A percentile compares a stretch with the other conserved stretches of the same genome.
Conservation (phyloP, 495 filamentous ascomycete genomes). For the Lasiosphaeria hispida region DNA sequence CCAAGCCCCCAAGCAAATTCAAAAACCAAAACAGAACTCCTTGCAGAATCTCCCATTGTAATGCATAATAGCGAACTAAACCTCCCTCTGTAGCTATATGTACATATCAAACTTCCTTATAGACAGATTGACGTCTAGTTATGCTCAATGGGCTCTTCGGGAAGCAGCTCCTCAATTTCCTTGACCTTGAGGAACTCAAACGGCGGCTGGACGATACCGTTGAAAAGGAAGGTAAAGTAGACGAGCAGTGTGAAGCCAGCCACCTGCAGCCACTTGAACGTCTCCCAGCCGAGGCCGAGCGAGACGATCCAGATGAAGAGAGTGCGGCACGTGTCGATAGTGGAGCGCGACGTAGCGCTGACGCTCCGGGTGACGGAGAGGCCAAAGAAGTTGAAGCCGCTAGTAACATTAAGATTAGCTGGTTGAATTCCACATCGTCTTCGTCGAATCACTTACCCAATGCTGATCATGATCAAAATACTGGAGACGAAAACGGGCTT, state of each 20-base stretch:
- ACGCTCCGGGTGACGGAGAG: conserved; percentile 86
- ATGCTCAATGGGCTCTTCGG: conserved; percentile 85
- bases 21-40: no score
- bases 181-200: conserved; percentile 49
- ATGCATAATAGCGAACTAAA: no score
- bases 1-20: no score
- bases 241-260: conserved; percentile 83
- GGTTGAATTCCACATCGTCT: no score
- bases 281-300: conserved; percentile 91
- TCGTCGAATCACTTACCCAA: conserved; percentile 73
- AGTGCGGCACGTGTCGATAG: conserved; percentile 95
- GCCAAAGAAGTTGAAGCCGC: conserved; percentile 98
- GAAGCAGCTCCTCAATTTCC: conserved; percentile 70
- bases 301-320: conserved; percentile 98
- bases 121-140: conserved; percentile 25
- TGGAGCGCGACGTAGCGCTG: conserved; percentile 86
- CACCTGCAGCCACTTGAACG: conserved; percentile 97
- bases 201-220: conserved; percentile 84
- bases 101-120: no score
- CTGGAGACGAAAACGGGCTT: conserved; percentile 69
- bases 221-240: conserved; percentile 96
- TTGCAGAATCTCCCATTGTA: no score
- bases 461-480: conserved; percentile 91
- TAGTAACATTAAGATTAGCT: conserved; percentile 26
- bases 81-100: no score